Percentiles rank a stretch among this genome's conserved stretches.
These are phyloP conservation scores for Spinacia oleracea DNA, from an alignment of 179 eudicot genomes.

Conservation along the genomic window DNA sequence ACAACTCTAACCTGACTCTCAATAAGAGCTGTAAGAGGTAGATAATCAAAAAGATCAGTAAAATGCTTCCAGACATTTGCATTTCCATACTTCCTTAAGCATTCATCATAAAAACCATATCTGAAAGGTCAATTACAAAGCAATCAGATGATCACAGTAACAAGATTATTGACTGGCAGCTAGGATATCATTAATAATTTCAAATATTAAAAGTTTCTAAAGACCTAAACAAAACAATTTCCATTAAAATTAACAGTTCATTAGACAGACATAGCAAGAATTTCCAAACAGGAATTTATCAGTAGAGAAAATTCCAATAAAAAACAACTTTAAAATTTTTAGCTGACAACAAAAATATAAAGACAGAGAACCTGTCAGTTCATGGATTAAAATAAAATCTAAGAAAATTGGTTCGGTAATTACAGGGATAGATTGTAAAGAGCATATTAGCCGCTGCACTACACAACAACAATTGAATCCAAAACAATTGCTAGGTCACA, in stretches of 20 bases:
- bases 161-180: background rate
- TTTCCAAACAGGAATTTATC: background rate
- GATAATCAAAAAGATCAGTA: conserved; percentile 92
- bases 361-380: background rate
- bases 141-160: conserved; percentile 9
- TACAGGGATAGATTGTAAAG: background rate
- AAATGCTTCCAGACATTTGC: conserved; percentile 97
- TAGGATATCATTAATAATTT: background rate
- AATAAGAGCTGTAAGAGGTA: conserved; percentile 92
- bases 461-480: background rate
- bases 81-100: conserved; percentile 95
- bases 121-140: conserved; percentile 39
- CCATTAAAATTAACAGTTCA: background rate
- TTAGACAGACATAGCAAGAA: background rate
- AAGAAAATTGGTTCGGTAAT: background rate
- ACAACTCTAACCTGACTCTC: conserved; percentile 80
- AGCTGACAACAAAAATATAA: background rate
- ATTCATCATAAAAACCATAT: conserved; percentile 93
- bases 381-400: background rate
- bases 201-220: background rate
- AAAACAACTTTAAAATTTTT: background rate
- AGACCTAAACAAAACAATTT: background rate
- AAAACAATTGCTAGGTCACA: background rate
- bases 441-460: background rate
- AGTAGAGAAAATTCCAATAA: too few relatives aligned